These are phyloP conservation scores for Ceratocystis ficicola DNA, from an alignment of 2,329 filamentous ascomycete species.

Conservation along the genomic window DNA sequence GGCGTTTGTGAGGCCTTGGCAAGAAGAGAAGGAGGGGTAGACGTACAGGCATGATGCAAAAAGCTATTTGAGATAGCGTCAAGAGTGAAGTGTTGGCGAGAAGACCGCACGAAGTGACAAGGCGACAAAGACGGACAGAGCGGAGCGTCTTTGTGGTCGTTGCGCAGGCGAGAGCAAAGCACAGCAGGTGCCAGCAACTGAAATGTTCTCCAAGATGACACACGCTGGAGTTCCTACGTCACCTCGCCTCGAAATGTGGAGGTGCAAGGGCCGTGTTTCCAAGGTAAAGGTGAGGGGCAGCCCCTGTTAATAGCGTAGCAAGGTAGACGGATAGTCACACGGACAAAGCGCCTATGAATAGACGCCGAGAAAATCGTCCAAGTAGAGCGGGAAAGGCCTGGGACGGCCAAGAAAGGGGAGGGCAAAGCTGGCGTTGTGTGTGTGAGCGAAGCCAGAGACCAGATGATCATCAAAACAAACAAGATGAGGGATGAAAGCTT, in stretches of 20 bases:
- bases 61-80: too few species aligned
- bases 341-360: not conserved
- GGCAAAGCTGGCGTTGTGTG: not conserved
- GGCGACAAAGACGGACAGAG: not conserved
- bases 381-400: not conserved
- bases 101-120: too few species aligned
- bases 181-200: not conserved
- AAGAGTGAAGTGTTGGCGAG: too few species aligned
- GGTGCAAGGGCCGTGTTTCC: not conserved
- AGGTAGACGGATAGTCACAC: not conserved
- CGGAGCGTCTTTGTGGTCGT: not conserved
- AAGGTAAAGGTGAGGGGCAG: slow-evolving; percentile 3
- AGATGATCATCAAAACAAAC: not conserved
- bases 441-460: not conserved
- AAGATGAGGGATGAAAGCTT: not conserved
- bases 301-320: not conserved
- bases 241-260: slow-evolving; percentile 3
- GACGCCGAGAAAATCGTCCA: not conserved
- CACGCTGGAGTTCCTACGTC: not conserved
- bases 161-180: not conserved
- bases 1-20: not conserved
- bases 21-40: not conserved
- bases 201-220: not conserved
- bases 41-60: not conserved
- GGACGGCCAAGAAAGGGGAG: not conserved